Base-by-base conservation (phyloP, 768 basidiomycete species). In the Postia placenta region DNA sequence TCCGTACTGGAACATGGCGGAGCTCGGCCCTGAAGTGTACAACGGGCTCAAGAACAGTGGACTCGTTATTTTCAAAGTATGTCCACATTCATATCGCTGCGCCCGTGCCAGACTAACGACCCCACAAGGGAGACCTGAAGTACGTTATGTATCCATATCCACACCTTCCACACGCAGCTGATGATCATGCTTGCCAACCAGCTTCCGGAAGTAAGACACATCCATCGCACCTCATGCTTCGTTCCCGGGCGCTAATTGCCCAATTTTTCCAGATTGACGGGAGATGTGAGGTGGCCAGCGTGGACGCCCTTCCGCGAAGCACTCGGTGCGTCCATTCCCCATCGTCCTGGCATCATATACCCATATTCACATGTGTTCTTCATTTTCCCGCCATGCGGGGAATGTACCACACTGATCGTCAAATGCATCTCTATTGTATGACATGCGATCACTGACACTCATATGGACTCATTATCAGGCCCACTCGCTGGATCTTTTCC, bases 221-320 rank as follows among this genome's bases (percentile, higher is more conserved):
- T 11, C 22, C n/a, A n/a, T n/a, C n/a, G n/a, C n/a, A 11, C 11
- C 42, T 24, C 41, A 23, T 38, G 12, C 30, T 25, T 27, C 7
- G 51, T 28, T 3, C 24, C 6, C 36, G 20, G 37, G 28, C 7
- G 20, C 46, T 43, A 25, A 52, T 22, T 19, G 41, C 41, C 19
- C 36, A 5, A 25, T 38, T 11, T 27, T 47, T 47, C 23, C 60
- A 97, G 91, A 60, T 75, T 98, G 27, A 85, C 91, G 0, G 89
- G 89, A 3, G 95, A 99, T 62, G 73, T 93, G 24, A 72, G 74
- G 58, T 99, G 95, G 95, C 87, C 89, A 0, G 76, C 82, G 1
- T 82, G 81, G 45, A 91, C 89, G 1, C 67, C 87, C 0, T 92
- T 95, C 61, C 67, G 74, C 22, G 67, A 72, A 2, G 92, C 90